A percentile compares a stretch with the other conserved stretches of the same genome.
Evolutionary conservation across 495 filamentous ascomycete species (phyloP).

Genomic region (Alectoria sarmentosa): DNA sequence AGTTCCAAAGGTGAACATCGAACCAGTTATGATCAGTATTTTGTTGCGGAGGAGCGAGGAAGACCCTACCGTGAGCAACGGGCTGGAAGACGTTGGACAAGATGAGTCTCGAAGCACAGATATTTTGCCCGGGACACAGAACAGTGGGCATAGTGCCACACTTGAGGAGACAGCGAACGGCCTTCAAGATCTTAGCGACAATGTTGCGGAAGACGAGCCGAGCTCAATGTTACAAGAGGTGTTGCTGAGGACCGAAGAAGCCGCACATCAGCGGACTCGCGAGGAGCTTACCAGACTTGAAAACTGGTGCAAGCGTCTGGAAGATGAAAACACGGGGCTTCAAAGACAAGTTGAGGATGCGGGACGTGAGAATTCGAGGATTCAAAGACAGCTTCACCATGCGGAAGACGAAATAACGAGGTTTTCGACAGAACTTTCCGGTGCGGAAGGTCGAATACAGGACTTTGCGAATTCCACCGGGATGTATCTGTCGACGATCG

Average conservation of each 20-base stretch:
- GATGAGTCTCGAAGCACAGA: not conserved
- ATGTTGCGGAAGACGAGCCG: not conserved
- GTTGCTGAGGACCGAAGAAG: not conserved
- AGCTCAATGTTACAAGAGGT: not conserved
- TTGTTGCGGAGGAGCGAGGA: too few species aligned
- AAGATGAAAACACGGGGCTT: not conserved
- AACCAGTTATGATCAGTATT: too few species aligned
- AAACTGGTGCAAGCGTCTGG: not conserved
- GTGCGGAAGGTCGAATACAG: not conserved
- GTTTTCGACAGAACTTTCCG: not conserved
- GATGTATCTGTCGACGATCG: not conserved
- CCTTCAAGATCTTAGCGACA: not conserved
- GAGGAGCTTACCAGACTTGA: not conserved
- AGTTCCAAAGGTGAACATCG: too few species aligned
- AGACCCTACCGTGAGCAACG: too few species aligned
- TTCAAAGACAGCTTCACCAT: not conserved
- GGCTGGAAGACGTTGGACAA: not conserved
- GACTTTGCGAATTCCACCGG: not conserved
- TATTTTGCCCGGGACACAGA: not conserved
- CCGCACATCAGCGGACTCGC: not conserved
- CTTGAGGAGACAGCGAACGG: not conserved
- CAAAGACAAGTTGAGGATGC: not conserved
- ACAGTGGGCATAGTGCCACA: not conserved
- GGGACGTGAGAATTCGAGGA: not conserved
- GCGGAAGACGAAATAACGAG: not conserved